Base-by-base conservation (phyloP, 2,329 filamentous ascomycete genomes). In the Neofusicoccum ribis region DNA sequence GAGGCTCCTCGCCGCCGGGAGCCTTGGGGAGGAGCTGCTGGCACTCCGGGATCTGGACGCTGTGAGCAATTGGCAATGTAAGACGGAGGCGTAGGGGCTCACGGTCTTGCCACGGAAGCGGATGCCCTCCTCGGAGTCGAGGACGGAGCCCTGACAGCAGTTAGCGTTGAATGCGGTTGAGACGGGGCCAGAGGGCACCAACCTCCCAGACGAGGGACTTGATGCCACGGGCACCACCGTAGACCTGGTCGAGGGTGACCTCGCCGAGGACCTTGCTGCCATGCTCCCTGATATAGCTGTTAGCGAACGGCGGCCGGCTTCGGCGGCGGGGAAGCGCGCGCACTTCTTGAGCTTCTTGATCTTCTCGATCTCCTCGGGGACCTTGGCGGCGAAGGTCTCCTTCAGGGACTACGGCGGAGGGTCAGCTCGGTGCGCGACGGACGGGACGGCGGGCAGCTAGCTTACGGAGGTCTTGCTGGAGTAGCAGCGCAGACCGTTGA, bases 191-290 rank as follows among this genome's bases (percentile, higher is more conserved):
- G 12, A 6, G 27, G 9, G 43, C 44, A 72, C 76, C 58, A 70
- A 85, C 90, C 85, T 99, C 95, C 95, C 95, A 99, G 76, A 99
- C 95, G 68, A 99, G 90, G 73, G 90, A 90, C 89, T 98, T 99
- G 85, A 99, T 96, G 77, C 95, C 94, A 85, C 95, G 94, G 78
- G 95, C 95, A 89, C 95, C 95, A 80, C 95, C 95, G 81, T 98
- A 99, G 79, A 97, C 95, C 85, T 99, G 95, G 86, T 98, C 95
- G 72, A 99, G 91, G 68, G 95, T 99, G 80, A 99, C 92, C 88
- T 98, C 92, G 81, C 95, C 94, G 73, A 99, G 80, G 76, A 98
- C 92, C 85, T 94, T 98, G 86, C 86, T 91, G 80, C 95, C 95
- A 81, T 96, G 88, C 79, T 97, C 94, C 84, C 93, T 96, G 73